Evolutionary conservation across 768 basidiomycete species (phyloP).

Genomic region (Hemileccinum rubropunctum): DNA sequence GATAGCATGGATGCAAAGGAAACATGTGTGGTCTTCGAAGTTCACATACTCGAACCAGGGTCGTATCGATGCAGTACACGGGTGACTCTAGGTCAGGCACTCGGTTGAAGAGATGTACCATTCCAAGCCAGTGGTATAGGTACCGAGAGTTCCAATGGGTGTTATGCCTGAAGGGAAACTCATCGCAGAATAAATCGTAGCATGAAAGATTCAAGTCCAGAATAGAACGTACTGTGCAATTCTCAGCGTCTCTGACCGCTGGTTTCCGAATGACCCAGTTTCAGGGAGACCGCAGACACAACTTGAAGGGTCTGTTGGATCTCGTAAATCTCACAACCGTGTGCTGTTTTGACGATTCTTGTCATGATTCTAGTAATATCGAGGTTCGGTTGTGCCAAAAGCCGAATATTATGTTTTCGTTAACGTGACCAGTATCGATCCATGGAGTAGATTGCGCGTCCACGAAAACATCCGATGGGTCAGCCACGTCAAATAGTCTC

Average conservation of each 20-base stretch:
- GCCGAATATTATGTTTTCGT: no score
- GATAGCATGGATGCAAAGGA: conserved; percentile 2
- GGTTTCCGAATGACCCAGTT: not conserved
- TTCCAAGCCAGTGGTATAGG: conserved; percentile 11
- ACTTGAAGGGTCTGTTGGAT: not conserved
- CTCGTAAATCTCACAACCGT: not conserved
- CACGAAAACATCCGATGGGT: not conserved
- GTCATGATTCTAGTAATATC: not conserved
- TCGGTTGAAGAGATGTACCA: not conserved
- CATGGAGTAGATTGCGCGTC: not conserved
- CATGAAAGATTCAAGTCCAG: not conserved
- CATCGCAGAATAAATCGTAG: not conserved
- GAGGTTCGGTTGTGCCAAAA: not conserved
- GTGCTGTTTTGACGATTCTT: not conserved
- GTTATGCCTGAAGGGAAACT: not conserved
- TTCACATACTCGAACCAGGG: conserved; percentile 7
- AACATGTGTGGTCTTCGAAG: not conserved
- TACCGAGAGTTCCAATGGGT: not conserved
- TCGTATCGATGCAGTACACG: conserved; percentile 2
- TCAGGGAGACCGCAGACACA: not conserved
- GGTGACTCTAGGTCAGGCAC: conserved; percentile 7
- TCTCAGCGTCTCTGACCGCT: not conserved
- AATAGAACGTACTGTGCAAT: not conserved
- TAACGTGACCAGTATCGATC: not conserved
- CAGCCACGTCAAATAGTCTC: not conserved